phyloP scores from a whole-genome alignment of 345 rosid genomes.

The Hibiscus trionum region DNA sequence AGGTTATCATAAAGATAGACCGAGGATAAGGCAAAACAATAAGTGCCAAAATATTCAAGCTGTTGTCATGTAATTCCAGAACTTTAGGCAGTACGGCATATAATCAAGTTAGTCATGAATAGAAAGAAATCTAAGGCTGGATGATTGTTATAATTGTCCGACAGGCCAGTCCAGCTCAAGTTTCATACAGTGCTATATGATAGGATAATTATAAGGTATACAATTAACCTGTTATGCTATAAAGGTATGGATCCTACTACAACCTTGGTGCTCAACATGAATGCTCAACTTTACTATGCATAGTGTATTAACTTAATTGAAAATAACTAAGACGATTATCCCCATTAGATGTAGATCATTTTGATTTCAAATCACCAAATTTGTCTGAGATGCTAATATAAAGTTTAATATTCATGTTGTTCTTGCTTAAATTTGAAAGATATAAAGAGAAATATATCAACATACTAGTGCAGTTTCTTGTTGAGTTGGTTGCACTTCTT shows the following conservation, averaged over 20 bases:
- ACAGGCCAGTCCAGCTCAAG: no score
- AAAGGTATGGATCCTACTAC: neutral
- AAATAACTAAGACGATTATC: neutral
- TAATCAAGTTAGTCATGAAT: no score
- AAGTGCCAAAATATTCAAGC: no score
- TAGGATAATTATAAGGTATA: no score
- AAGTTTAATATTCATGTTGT: neutral
- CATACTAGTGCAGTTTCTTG: conserved; percentile 77
- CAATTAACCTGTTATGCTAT: no score
- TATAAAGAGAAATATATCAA: neutral
- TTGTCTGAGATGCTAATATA: neutral
- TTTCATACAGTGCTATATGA: no score
- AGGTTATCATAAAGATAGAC: no score
- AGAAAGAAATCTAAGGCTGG: no score
- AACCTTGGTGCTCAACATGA: neutral
- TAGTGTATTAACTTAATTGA: neutral
- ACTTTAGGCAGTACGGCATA: no score
- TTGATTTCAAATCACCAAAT: neutral
- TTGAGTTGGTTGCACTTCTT: conserved; percentile 47
- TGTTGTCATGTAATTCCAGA: no score
- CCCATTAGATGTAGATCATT: neutral
- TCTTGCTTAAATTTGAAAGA: neutral
- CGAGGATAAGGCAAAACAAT: no score
- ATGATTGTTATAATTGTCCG: no score
- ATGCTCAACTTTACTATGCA: neutral